Conservation (phyloP, 2,329 filamentous ascomycete species). For the Bipolaris zeicola region DNA sequence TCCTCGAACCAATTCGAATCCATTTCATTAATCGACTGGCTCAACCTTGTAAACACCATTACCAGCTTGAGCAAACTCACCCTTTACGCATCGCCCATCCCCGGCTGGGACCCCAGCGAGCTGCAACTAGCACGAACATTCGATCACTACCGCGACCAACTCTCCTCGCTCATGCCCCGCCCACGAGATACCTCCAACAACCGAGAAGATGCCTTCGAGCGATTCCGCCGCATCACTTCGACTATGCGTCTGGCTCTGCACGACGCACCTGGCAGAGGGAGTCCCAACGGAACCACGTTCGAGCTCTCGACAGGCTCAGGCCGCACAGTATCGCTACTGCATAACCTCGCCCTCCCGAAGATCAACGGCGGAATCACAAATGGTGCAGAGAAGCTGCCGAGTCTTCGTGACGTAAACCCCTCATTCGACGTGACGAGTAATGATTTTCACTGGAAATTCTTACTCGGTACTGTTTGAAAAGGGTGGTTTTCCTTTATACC, state of each 20-base stretch:
- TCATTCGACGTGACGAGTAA: slow-evolving; percentile 38
- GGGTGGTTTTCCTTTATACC: too few species aligned
- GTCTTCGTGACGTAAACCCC: slow-evolving; percentile 37
- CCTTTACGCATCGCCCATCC: slow-evolving; percentile 36
- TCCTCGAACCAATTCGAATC: slow-evolving; percentile 34
- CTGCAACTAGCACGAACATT: slow-evolving; percentile 42
- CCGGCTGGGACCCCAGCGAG: slow-evolving; percentile 43
- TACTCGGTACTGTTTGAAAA: slow-evolving; percentile 40
- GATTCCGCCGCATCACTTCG: slow-evolving; percentile 43
- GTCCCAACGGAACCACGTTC: slow-evolving; percentile 42
- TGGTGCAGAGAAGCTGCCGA: slow-evolving; percentile 33
- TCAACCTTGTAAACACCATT: slow-evolving; percentile 37
- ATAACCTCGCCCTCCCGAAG: slow-evolving; percentile 39
- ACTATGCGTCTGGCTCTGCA: slow-evolving; percentile 38
- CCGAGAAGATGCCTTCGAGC: slow-evolving; percentile 40
- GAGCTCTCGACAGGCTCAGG: slow-evolving; percentile 44
- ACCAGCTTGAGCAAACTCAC: slow-evolving; percentile 40
- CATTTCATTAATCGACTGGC: slow-evolving; percentile 42
- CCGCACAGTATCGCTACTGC: slow-evolving; percentile 41
- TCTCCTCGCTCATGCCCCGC: slow-evolving; percentile 40
- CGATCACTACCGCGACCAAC: slow-evolving; percentile 41
- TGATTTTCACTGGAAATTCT: slow-evolving; percentile 44
- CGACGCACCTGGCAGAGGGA: slow-evolving; percentile 27
- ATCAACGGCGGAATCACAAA: slow-evolving; percentile 33
- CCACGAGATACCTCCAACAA: slow-evolving; percentile 29